Evolutionary conservation across 2,329 filamentous ascomycete genomes (phyloP).

Genomic region (Tolypocladium ophioglossoides): DNA sequence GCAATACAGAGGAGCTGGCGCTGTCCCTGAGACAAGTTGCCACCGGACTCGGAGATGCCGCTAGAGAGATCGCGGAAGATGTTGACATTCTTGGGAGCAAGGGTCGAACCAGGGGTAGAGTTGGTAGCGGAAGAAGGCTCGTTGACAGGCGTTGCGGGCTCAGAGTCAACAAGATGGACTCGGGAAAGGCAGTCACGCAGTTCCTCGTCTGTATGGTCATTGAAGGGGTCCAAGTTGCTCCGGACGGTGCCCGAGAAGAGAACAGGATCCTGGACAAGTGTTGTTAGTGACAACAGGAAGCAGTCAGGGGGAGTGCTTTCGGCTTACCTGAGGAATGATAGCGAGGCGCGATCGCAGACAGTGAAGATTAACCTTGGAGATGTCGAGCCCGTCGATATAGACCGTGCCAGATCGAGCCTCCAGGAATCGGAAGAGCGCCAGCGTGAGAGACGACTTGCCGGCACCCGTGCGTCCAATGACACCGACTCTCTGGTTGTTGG

Average conservation of each 20-base stretch:
- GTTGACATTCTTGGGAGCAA: conserved; percentile 45
- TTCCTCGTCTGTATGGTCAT: conserved; percentile 56
- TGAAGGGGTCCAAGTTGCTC: conserved; percentile 68
- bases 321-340: conserved; percentile 57
- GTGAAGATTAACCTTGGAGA: conserved; percentile 59
- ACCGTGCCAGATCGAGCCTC: conserved; percentile 57
- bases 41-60: conserved; percentile 58
- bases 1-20: conserved; percentile 67
- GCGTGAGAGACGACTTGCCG: conserved; percentile 65
- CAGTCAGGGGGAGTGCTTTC: neutral
- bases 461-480: conserved; percentile 70
- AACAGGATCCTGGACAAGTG: conserved; percentile 52
- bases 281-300: neutral
- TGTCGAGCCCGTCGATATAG: conserved; percentile 62
- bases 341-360: conserved; percentile 63
- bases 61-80: conserved; percentile 53
- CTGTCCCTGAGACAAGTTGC: conserved; percentile 68
- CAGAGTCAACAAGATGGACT: conserved; percentile 52
- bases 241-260: conserved; percentile 72
- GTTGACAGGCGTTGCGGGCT: conserved; percentile 25
- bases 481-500: conserved; percentile 60
- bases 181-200: conserved; percentile 59
- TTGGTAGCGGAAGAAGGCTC: conserved; percentile 25
- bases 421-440: conserved; percentile 69
- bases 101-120: conserved; percentile 19